Percentiles rank a stretch among this genome's conserved stretches.
These are phyloP conservation scores for Venturia carpophila DNA, from an alignment of 2,329 filamentous ascomycete species.

Conservation along the genomic window DNA sequence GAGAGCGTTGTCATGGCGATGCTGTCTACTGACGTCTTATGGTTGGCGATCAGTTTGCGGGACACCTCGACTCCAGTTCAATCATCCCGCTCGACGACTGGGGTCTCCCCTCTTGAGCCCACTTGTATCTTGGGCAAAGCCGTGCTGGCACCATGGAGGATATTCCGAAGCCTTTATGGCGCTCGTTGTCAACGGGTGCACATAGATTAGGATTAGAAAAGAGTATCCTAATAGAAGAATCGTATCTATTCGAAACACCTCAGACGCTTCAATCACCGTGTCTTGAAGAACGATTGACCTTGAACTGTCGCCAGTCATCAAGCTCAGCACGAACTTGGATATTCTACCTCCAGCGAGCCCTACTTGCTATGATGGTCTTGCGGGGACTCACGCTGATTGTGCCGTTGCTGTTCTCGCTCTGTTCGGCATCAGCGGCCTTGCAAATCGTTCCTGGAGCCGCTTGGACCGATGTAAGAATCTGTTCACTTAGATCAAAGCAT, in stretches of 20 bases:
- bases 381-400: background rate
- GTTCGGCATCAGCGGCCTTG: background rate
- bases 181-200: background rate
- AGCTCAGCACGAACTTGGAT: background rate
- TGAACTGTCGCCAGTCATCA: background rate
- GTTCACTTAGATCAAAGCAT: background rate
- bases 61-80: background rate
- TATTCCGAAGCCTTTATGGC: background rate
- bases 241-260: background rate
- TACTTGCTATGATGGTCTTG: background rate
- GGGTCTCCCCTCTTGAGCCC: background rate
- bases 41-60: background rate
- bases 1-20: background rate
- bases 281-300: background rate
- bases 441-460: constrained; percentile 34
- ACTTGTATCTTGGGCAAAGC: background rate
- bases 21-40: background rate
- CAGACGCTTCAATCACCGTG: background rate
- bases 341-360: too few relatives aligned
- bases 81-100: background rate
- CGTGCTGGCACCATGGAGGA: background rate
- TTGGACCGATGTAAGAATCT: constrained; percentile 30
- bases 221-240: background rate
- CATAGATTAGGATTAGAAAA: background rate
- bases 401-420: background rate